Evolutionary conservation across 2,329 filamentous ascomycete genomes (phyloP), one percentile per base, ranked within the genome.

Genomic region (Rhexocercosporidium sp.): DNA sequence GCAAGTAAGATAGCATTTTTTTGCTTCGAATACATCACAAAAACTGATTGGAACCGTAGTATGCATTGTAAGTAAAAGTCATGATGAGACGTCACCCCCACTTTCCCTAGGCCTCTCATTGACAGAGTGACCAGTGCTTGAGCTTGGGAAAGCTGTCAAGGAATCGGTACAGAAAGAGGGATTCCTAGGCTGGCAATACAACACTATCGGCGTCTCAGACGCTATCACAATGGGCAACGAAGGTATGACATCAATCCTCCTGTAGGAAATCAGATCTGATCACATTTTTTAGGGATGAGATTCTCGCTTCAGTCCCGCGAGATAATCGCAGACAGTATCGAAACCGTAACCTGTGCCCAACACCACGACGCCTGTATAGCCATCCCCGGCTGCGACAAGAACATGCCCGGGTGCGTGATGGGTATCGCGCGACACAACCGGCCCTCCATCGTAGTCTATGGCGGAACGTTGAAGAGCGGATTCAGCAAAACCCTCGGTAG

Each of bases 351-450:
- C 1, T 95, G 91, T 78, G 95, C 92, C 6, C 94, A 97, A 53
- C 54, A 59, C 22, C 54, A 49, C 47, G 51, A 63, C 20, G 47
- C 25, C 22, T 96, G 57, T 18, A 59, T 65, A 53, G 20, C 92
- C 37, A 95, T 97, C 73, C 94, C 94, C 0, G 94, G 94, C 12
- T 97, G 94, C 78, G 94, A 97, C 82, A 97, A 97, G 86, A 97
- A 97, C 79, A 97, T 97, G 95, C 94, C 94, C 0, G 94, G 94
- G n/a, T 71, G 72, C 18, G 84, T 96, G 70, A 97, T 97, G 90
- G 94, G 92, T 0, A 94, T 96, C 76, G 93, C 92, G 14, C 88
- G 95, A 65, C 93, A 97, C 81, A 97, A 97, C 80, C 87, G 95
- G 22, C 95, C 95, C 4, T 96, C 93, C 53, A 83, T 97, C 77